phyloP scores from a whole-genome alignment of 257 asterid species.

The Jaltomata sinuosa region DNA sequence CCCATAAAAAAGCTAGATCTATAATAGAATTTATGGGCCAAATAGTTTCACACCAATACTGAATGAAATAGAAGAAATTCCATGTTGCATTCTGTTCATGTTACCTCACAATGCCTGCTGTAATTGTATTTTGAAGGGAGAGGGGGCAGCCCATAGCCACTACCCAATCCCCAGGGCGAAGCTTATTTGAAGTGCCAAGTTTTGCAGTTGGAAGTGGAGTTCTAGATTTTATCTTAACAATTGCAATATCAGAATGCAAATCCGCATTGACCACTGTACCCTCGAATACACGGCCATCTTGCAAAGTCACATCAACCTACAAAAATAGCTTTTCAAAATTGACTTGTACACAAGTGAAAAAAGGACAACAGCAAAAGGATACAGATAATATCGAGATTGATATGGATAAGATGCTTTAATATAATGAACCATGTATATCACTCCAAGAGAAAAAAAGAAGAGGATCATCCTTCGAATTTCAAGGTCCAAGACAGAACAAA shows the following conservation, averaged over 20 bases:
- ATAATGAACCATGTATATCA: background rate
- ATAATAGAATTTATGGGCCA: background rate
- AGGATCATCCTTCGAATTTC: background rate
- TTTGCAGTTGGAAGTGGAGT: slow-evolving; percentile 9
- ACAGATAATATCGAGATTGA: background rate
- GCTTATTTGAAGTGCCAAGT: slow-evolving; percentile 2
- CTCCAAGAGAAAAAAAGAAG: background rate
- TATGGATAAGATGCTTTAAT: background rate
- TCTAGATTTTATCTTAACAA: slow-evolving; percentile 5
- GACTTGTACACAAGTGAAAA: background rate
- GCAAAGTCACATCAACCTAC: slow-evolving; percentile 87
- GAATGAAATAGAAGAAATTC: background rate
- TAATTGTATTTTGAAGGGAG: slow-evolving; percentile 77
- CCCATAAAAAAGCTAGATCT: background rate
- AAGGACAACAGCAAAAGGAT: background rate
- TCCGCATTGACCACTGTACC: slow-evolving; percentile 70
- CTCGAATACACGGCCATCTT: slow-evolving; percentile 88
- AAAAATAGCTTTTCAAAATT: background rate
- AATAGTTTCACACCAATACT: background rate
- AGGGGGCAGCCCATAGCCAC: slow-evolving; percentile 93
- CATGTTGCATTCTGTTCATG: background rate
- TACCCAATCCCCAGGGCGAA: slow-evolving; percentile 98
- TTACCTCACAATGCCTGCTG: slow-evolving; percentile 93
- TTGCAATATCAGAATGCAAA: slow-evolving; percentile 27
- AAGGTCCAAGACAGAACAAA: background rate